These are phyloP conservation scores for Gnomoniopsis smithogilvyi DNA, from an alignment of 2,329 filamentous ascomycete genomes.

Conservation along the genomic window DNA sequence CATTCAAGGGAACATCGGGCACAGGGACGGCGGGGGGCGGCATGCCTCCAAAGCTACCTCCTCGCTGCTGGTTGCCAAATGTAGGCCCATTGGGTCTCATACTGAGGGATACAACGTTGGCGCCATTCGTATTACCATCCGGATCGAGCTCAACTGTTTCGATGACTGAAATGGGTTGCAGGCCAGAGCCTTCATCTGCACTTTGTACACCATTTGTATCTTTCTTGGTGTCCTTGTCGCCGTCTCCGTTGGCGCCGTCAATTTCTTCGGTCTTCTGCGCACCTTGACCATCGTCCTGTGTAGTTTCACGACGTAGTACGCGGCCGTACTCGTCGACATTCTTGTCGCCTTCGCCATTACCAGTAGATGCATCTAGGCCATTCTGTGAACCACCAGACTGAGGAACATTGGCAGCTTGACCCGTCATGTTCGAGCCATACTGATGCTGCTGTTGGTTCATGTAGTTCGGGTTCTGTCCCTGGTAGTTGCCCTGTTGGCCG, in stretches of 20 bases:
- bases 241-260: constrained; percentile 15
- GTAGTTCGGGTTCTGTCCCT: constrained; percentile 26
- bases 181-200: neutral
- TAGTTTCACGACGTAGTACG: constrained; percentile 22
- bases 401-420: constrained; percentile 8
- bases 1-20: constrained; percentile 58
- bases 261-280: constrained; percentile 9
- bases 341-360: constrained; percentile 14
- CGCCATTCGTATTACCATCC: neutral
- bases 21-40: constrained; percentile 21
- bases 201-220: neutral
- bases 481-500: constrained; percentile 28
- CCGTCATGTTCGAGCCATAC: constrained; percentile 19
- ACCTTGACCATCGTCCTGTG: constrained; percentile 1
- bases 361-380: constrained; percentile 4
- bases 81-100: constrained; percentile 14
- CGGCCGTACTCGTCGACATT: constrained; percentile 31
- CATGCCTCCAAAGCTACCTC: constrained; percentile 18
- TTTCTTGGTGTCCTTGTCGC: constrained; percentile 5
- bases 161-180: neutral
- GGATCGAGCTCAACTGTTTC: neutral
- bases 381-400: neutral
- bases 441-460: constrained; percentile 21
- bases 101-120: constrained; percentile 12
- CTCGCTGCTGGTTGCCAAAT: constrained; percentile 12